These are phyloP conservation scores for Metarhizium rileyi DNA, from an alignment of 2,329 filamentous ascomycete species.

Conservation along the genomic window DNA sequence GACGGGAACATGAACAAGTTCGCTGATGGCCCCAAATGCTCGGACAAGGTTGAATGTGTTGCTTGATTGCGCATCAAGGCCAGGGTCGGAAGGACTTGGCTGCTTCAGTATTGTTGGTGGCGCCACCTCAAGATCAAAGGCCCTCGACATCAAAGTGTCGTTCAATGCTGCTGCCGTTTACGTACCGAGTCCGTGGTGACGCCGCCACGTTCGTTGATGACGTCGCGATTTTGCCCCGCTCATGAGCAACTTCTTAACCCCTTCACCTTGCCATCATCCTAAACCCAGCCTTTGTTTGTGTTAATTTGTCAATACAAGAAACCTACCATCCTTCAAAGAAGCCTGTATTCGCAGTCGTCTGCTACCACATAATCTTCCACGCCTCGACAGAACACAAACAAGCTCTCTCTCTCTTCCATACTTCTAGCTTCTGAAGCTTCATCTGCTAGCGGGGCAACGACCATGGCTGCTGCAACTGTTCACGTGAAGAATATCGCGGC, in stretches of 20 bases:
- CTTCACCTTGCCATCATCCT: neutral
- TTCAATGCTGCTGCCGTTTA: too few relatives aligned
- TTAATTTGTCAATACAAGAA: neutral
- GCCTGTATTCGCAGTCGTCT: neutral
- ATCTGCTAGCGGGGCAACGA: constrained; percentile 3
- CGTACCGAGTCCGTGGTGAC: too few relatives aligned
- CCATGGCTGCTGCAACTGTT: constrained; percentile 33
- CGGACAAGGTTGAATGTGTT: neutral
- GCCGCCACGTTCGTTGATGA: constrained; percentile 1
- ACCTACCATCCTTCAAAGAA: neutral
- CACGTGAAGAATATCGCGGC: constrained; percentile 82
- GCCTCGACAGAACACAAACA: neutral
- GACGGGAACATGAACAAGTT: too few relatives aligned
- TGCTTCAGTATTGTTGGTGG: too few relatives aligned
- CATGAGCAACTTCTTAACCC: neutral
- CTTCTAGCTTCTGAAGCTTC: neutral
- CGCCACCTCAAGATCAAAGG: too few relatives aligned
- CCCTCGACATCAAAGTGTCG: too few relatives aligned
- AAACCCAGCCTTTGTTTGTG: neutral
- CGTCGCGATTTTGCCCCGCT: constrained; percentile 3
- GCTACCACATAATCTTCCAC: neutral
- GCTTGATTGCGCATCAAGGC: too few relatives aligned
- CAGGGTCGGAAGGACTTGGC: too few relatives aligned
- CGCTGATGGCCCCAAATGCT: too few relatives aligned
- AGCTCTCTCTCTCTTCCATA: neutral